Base-by-base conservation (phyloP, 495 filamentous ascomycete genomes). In the Darksidea phi region DNA sequence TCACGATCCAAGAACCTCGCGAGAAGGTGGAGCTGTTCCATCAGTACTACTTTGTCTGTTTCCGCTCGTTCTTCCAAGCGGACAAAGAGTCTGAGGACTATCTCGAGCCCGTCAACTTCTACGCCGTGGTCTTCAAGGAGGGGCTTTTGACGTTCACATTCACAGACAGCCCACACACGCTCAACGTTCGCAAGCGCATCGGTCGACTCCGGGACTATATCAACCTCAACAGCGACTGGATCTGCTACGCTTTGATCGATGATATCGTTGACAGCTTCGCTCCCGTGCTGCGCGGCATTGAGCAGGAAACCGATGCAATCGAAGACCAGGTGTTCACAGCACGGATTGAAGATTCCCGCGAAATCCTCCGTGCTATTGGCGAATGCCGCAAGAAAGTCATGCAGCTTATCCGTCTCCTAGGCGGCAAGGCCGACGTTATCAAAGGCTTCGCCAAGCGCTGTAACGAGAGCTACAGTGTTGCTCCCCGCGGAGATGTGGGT, bases 11-110 rank as follows among this genome's bases (percentile, higher is more conserved):
- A 70, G 93, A 98, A 77, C 86, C 91, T 15, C 90, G 93, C 21
- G 93, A 98, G 76, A 98, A 98, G 77, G 95, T 98, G 34, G 94
- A 98, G 72, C 84, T 98, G 32, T 98, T 98, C 76, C 87, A 90
- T 25, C 87, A 89, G 47, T 98, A 98, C 78, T 98, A 98, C 71
- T 95, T 98, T 69, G 90, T 96, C 51, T 95, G 89, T 72, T 98
- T 97, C 81, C 86, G 93, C 26, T 95, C 90, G 1, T 98, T 97
- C 74, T 88, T 82, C 59, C 90, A 91, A 60, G 76, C 85, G 64
- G 91, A 95, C 67, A 86, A 88, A 61, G 80, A 81, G 6, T 86
- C 79, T 61, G 92, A 96, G 67, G 74, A 86, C 59, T 89, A 84
- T 56, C 82, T 94, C 70, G 89, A 96, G 54, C 93, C 95, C 0